Base-by-base conservation (phyloP, 2,329 filamentous ascomycete genomes). In the Aspergillus ibericus region DNA sequence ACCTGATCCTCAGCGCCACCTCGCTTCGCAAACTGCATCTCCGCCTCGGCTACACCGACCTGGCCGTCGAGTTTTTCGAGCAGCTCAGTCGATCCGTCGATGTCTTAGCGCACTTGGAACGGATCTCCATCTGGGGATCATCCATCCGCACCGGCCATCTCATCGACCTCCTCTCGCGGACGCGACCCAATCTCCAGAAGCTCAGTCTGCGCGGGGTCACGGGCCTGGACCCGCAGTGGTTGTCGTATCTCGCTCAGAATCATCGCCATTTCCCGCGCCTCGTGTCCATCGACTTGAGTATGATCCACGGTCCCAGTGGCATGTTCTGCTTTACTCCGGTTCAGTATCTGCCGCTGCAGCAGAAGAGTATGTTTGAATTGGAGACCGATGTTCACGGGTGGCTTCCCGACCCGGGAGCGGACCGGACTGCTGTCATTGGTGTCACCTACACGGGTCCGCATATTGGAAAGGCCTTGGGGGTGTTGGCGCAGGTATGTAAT, bases 11-110 rank as follows among this genome's bases (percentile, higher is more conserved):
- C 6, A 29, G 55, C 35, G 57, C 56, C 7, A 42, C 53, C 5
- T 44, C 29, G 9, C 49, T 59, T 10, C 49, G 56, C 29, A 61
- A 61, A 16, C 49, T 61, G 5, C 59, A 59, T 25, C 56, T 61
- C 36, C 51, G 59, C 13, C 38, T 61, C 5, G 53, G 52, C 5
- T 48, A 57, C 5, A 53, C 29, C 20, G 53, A 59, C 13, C 35
- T 61, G 34, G 56, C 59, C 12, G 51, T 59, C 5, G 56, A 61
- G n/a, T 59, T 61, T 49, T 56, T 59, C 12, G 15, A 53, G 9
- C 18, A 61, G 5, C 51, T 60, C 9, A 36, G 48, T 32, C 36
- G 44, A 8, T 49, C 53, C n/a, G 15, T 53, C 27, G 5, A 12
- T 35, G 1, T 12, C 25, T 49, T 25, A 47, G 5, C 27, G 42